phyloP scores from a whole-genome alignment of 2,329 filamentous ascomycete species.

The Ophiostoma perfectum region DNA sequence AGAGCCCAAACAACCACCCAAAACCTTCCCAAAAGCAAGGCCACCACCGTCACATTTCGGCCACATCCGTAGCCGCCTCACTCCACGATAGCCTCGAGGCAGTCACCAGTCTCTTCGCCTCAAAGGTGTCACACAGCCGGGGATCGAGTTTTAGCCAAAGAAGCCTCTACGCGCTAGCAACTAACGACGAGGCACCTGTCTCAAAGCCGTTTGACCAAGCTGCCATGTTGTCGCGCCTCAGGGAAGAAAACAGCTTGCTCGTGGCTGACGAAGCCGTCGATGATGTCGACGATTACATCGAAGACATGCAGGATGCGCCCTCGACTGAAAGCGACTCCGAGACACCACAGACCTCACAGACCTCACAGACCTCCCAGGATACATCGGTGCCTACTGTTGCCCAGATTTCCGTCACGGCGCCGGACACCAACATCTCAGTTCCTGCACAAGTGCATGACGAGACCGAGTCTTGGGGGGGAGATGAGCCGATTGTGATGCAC shows the following conservation, averaged over 20 bases:
- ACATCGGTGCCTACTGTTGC: slow-evolving; percentile 12
- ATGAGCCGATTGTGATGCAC: slow-evolving; percentile 77
- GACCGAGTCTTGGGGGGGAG: slow-evolving; percentile 32
- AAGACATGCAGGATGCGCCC: slow-evolving; percentile 23
- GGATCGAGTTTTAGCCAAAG: slow-evolving; percentile 37
- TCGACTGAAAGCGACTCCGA: slow-evolving; percentile 15
- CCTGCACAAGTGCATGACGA: slow-evolving; percentile 24
- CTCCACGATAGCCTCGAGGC: slow-evolving; percentile 40
- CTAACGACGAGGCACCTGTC: background rate
- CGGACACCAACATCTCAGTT: slow-evolving; percentile 18
- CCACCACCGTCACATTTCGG: slow-evolving; percentile 46
- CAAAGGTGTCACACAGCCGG: slow-evolving; percentile 36
- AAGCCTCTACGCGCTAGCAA: slow-evolving; percentile 10
- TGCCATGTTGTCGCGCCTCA: background rate
- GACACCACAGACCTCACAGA: slow-evolving; percentile 14
- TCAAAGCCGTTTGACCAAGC: background rate
- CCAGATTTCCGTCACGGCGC: slow-evolving; percentile 23
- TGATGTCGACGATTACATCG: slow-evolving; percentile 23
- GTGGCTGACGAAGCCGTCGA: slow-evolving; percentile 21
- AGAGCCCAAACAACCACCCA: slow-evolving; percentile 30
- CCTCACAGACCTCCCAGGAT: background rate
- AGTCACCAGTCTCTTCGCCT: slow-evolving; percentile 18
- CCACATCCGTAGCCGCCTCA: slow-evolving; percentile 31
- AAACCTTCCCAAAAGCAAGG: slow-evolving; percentile 29
- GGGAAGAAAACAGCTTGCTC: slow-evolving; percentile 16